Evolutionary conservation across 257 asterid species (phyloP), one percentile per base, ranked within the genome.

Genomic region (Nicotiana tomentosiformis): DNA sequence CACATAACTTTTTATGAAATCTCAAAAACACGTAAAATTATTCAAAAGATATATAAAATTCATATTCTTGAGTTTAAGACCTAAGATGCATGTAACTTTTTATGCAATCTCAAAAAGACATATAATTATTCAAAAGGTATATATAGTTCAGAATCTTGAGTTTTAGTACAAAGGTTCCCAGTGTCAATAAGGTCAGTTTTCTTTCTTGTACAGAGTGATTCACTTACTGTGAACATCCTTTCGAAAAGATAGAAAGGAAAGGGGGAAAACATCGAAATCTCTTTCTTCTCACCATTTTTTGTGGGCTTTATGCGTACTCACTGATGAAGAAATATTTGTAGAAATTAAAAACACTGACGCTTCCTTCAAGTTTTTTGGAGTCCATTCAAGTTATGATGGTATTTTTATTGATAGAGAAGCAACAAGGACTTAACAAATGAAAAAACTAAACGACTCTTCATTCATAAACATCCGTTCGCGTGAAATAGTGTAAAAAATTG

Each of bases 161-260:
- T 9, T 8, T 43, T 1, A 43, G 51, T 43, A 43, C 51, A 43
- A 9, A 43, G 87, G 98, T 95, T 89, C 99, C 97, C 79, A 92
- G 88, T 90, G 98, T 96, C 83, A 95, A 93, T 93, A 97, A 95
- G 98, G 98, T 88, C 16, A 77, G 88, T 86, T 32, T 74, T 39
- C 84, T 77, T 84, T 78, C 60, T 53, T 77, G 72, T 83, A 37
- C 14, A 33, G 32, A 15, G 10, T 76, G 20, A 70, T 35, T 65
- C 77, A 51, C 33, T 77, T 70, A 55, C 56, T 29, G 20, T 10
- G 77, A 81, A 26, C n/a, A 16, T 66, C 30, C 33, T 35, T 69
- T 39, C 2, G 37, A 33, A 23, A 81, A 18, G 35, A 49, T 20
- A 18, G 66, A 23, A 17, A 26, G 53, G 20, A 29, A 81, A 62